Evolutionary conservation across 179 eudicot species (phyloP), one percentile per base, ranked within the genome.

Genomic region (Pouteria campechiana): DNA sequence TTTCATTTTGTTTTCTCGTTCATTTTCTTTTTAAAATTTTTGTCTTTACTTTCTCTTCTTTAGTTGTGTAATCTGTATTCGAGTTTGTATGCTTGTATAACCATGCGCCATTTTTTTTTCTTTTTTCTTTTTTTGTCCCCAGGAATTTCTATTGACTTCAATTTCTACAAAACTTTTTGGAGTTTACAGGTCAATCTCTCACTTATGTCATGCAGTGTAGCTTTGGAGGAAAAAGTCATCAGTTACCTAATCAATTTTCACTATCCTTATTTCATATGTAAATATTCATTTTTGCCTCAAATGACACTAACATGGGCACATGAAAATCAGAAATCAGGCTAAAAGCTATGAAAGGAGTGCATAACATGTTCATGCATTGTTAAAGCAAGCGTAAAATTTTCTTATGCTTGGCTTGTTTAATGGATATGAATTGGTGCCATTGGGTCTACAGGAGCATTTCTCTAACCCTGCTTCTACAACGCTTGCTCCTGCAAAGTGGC

Each of bases 111-210:
- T 29, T 43, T 46, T 30, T 13, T 31, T 30, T 34, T 48, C 48
- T 37, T 16, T 44, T 27, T 23, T 15, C 16, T 25, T 32, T 22
- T 46, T 46, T 46, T 19, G 43, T 42, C 39, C 57, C 55, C 70
- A 89, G 97, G 96, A 41, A 75, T 74, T 67, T 60, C 99, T 46
- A 83, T 87, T 57, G 99, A 92, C 68, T 83, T 92, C 79, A 92
- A 92, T 77, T 92, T 92, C 41, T 92, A 92, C 70, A 87, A 87
- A 74, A 92, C 96, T 38, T 80, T 92, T 68, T 92, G 99, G 99
- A 78, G 99, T 69, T 78, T 92, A 64, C 99, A 92, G 94, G 99
- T 87, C 35, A 58, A 55, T 60, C 12, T n/a, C n/a, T n/a, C 0
- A 25, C 17, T 44, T 6, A 33, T 14, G 16, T 15, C 11, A 37